phyloP scores from a whole-genome alignment of 257 asterid species.

The Solanum medicagineum region DNA sequence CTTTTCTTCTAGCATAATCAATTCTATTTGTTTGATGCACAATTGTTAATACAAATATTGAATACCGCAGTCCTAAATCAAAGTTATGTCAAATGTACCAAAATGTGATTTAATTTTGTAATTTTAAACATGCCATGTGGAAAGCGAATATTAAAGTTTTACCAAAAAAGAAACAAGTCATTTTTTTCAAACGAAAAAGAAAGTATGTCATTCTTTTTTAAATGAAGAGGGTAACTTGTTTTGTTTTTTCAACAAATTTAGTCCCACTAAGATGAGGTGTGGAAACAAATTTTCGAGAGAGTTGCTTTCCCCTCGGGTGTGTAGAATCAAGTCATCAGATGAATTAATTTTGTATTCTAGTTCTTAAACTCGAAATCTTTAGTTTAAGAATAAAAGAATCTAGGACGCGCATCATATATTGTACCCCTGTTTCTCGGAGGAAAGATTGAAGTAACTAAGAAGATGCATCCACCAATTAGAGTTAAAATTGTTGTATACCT shows the following conservation, averaged over 20 bases:
- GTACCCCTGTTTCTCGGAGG: not conserved
- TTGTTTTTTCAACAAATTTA: not conserved
- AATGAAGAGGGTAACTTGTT: no score
- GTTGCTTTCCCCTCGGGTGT: not conserved
- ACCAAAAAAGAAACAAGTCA: no score
- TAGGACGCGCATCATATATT: not conserved
- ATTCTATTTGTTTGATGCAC: no score
- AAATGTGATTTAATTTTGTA: no score
- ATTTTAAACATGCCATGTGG: no score
- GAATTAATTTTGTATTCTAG: not conserved
- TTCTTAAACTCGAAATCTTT: not conserved
- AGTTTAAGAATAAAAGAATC: not conserved
- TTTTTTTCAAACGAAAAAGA: no score
- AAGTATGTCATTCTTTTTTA: no score
- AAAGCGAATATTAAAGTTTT: no score
- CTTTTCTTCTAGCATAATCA: no score
- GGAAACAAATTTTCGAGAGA: not conserved
- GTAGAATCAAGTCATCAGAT: fast-evolving
- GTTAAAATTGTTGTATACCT: not conserved
- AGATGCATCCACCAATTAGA: not conserved
- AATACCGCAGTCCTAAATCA: no score
- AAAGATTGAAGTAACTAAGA: not conserved
- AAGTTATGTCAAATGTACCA: no score
- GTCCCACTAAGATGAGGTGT: not conserved
- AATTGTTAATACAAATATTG: no score